Conservation (phyloP, 805 yeast species). For the Teunomyces panamensis region DNA sequence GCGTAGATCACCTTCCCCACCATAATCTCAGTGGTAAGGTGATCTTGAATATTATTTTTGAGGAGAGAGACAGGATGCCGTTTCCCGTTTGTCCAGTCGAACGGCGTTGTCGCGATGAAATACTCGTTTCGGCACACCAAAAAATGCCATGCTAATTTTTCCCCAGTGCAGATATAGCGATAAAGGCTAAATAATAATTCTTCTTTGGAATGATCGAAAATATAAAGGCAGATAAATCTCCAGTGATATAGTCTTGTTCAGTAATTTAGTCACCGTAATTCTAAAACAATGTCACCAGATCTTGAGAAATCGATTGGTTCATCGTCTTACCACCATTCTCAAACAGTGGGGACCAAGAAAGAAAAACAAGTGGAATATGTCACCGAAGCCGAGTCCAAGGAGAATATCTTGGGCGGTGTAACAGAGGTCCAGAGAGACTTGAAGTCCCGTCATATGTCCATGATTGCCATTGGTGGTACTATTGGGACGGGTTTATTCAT, state of each 20-base stretch:
- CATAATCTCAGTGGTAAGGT: neutral
- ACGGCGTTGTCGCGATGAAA: constrained; percentile 1
- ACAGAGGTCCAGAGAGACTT: constrained; percentile 54
- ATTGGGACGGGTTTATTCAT: constrained; percentile 78
- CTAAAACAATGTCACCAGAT: constrained; percentile 9
- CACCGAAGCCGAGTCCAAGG: constrained; percentile 14
- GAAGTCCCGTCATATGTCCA: constrained; percentile 65
- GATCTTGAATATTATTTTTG: neutral
- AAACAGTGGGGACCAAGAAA: constrained; percentile 5
- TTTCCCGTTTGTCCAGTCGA: neutral
- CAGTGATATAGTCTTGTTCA: neutral
- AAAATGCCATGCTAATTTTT: constrained; percentile 1
- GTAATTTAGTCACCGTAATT: neutral
- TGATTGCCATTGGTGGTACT: constrained; percentile 79
- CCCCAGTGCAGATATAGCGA: neutral
- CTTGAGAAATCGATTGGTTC: constrained; percentile 13
- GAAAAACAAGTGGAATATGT: constrained; percentile 18
- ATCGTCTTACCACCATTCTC: constrained; percentile 3
- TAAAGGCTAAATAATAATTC: neutral
- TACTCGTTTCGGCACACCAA: neutral
- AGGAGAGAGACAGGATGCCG: neutral
- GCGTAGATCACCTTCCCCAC: neutral
- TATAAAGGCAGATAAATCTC: neutral
- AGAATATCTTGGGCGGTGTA: constrained; percentile 2
- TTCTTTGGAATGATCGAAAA: neutral